Evolutionary conservation across 2,329 filamentous ascomycete species (phyloP).

Genomic region (Exserohilum rostratum): DNA sequence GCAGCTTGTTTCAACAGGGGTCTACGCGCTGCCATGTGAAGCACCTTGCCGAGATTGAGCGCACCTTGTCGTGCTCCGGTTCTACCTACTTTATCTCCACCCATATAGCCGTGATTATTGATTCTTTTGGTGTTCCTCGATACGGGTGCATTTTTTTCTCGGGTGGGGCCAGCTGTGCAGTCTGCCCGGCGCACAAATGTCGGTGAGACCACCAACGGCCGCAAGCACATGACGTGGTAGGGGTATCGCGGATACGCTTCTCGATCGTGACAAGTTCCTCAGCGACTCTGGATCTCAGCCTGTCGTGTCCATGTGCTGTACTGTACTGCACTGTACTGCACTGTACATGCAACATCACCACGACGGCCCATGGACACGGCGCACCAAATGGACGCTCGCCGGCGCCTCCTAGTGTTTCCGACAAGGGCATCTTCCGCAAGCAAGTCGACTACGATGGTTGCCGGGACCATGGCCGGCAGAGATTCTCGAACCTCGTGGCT

Average conservation of each 20-base stretch:
- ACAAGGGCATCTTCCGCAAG: slow-evolving; percentile 26
- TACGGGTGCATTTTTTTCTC: slow-evolving; percentile 3
- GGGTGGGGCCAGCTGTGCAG: slow-evolving; percentile 24
- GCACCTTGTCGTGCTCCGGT: slow-evolving; percentile 16
- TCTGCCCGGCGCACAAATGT: slow-evolving; percentile 38
- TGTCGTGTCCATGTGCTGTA: no score
- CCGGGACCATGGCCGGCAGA: slow-evolving; percentile 18
- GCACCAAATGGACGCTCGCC: slow-evolving; percentile 16
- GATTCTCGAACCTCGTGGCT: slow-evolving; percentile 21
- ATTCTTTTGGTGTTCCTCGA: slow-evolving; percentile 10
- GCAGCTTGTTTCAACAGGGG: slow-evolving; percentile 33
- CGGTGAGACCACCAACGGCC: slow-evolving; percentile 30
- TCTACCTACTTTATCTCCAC: slow-evolving; percentile 24
- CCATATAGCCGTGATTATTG: slow-evolving; percentile 33
- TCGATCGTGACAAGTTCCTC: not conserved
- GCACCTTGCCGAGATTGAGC: slow-evolving; percentile 29
- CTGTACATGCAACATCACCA: no score
- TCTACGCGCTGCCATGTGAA: slow-evolving; percentile 21
- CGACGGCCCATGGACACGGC: slow-evolving; percentile 2
- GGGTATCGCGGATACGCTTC: not conserved
- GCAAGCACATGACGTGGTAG: slow-evolving; percentile 11
- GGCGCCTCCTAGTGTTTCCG: slow-evolving; percentile 16
- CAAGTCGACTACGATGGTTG: slow-evolving; percentile 4
- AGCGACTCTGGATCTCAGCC: no score
- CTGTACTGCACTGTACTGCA: no score